Evolutionary conservation across 192 early-diverging fungal species (phyloP).

Genomic region (Coemansia aciculifera): DNA sequence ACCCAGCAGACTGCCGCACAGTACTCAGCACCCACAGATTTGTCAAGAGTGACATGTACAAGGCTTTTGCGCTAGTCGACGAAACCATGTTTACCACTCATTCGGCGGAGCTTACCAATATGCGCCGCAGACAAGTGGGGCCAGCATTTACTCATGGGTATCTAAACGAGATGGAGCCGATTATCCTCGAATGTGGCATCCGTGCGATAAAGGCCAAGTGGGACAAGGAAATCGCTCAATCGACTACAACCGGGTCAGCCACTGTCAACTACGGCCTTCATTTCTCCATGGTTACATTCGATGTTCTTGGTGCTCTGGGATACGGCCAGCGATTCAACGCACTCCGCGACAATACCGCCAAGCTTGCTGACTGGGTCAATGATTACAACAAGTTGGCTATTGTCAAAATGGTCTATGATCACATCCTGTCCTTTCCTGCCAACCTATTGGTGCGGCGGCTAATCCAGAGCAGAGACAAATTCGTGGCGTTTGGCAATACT

Average conservation of each 20-base stretch:
- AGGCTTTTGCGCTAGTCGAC: conserved; percentile 19
- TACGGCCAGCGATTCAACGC: conserved; percentile 41
- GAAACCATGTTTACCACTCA: conserved; percentile 31
- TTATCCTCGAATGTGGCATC: conserved; percentile 35
- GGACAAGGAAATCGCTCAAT: conserved; percentile 13
- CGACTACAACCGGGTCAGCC: background rate
- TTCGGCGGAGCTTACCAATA: conserved; percentile 18
- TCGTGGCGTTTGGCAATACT: conserved; percentile 17
- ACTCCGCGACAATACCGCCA: conserved; percentile 15
- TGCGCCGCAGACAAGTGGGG: conserved; percentile 23
- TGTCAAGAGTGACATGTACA: conserved; percentile 31
- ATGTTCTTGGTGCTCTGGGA: conserved; percentile 29
- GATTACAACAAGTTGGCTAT: conserved; percentile 9
- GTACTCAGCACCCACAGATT: conserved; percentile 30
- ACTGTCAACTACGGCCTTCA: conserved; percentile 28
- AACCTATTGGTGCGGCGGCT: conserved; percentile 6
- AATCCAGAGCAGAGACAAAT: conserved; percentile 20
- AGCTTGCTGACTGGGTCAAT: conserved; percentile 26
- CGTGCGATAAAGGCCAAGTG: conserved; percentile 26
- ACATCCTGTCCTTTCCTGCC: conserved; percentile 10
- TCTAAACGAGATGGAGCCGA: conserved; percentile 30
- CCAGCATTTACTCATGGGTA: conserved; percentile 32
- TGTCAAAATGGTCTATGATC: background rate
- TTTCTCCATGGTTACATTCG: conserved; percentile 30
- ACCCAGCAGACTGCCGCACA: conserved; percentile 22